phyloP scores from a whole-genome alignment of 345 rosid genomes.

The Nasturtium officinale region DNA sequence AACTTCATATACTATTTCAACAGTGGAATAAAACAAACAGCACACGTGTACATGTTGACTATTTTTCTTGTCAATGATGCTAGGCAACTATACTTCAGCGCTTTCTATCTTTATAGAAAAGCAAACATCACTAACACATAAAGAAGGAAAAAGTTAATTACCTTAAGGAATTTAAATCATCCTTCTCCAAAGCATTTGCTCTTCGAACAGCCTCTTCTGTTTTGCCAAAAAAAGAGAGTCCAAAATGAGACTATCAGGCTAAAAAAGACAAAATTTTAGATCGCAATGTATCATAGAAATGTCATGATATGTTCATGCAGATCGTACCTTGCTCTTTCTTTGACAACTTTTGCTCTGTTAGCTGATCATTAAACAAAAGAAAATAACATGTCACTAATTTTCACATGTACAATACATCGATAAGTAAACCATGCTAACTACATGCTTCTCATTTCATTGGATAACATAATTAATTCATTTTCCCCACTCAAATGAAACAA shows the following conservation, averaged over 20 bases:
- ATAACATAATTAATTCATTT: conserved; percentile 2
- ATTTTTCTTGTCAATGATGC: conserved; percentile 15
- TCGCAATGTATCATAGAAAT: conserved; percentile 1
- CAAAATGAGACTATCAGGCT: conserved; percentile 10
- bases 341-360: conserved; percentile 75
- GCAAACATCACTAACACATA: conserved; percentile 17
- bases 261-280: background rate
- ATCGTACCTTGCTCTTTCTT: conserved; percentile 80
- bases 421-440: conserved; percentile 13
- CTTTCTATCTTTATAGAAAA: conserved; percentile 6
- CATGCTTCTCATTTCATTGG: conserved; percentile 13
- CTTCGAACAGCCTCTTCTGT: conserved; percentile 82
- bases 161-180: conserved; percentile 79
- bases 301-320: conserved; percentile 9
- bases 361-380: conserved; percentile 49
- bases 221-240: conserved; percentile 26
- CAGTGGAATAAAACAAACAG: background rate
- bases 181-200: conserved; percentile 62
- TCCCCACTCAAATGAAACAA: conserved; percentile 24
- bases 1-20: conserved; percentile 8
- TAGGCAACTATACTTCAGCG: conserved; percentile 27
- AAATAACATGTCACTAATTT: conserved; percentile 38
- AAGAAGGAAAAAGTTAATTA: conserved; percentile 30
- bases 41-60: conserved; percentile 11
- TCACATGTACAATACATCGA: conserved; percentile 8